phyloP scores from a whole-genome alignment of 805 yeast genomes.

The Priceomyces castillae region DNA sequence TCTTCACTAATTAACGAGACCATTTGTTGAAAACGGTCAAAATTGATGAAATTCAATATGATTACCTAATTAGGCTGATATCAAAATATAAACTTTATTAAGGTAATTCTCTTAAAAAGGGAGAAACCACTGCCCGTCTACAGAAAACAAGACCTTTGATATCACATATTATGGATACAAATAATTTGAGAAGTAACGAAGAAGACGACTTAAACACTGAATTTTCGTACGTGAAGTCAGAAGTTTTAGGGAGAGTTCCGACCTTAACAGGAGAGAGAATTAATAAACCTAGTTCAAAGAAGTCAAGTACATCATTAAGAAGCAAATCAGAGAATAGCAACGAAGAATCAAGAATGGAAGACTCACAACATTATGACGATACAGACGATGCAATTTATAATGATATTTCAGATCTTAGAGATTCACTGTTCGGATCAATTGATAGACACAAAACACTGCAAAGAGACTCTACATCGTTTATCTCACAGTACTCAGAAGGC shows the following conservation, averaged over 20 bases:
- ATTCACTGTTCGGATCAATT: constrained; percentile 2
- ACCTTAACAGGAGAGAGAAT: background rate
- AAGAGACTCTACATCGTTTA: constrained; percentile 1
- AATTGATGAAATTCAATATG: constrained; percentile 7
- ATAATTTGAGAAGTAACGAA: background rate
- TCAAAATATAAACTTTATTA: constrained; percentile 2
- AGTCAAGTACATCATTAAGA: background rate
- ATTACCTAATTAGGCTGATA: constrained; percentile 11
- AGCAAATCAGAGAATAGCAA: background rate
- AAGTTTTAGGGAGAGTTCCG: constrained; percentile 2
- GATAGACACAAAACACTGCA: constrained; percentile 3
- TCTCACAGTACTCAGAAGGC: constrained; percentile 23
- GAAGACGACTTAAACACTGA: constrained; percentile 7
- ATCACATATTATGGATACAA: constrained; percentile 1
- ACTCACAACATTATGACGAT: background rate
- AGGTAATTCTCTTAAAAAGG: constrained; percentile 1
- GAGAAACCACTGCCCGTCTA: background rate
- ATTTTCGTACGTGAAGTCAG: constrained; percentile 12
- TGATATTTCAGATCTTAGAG: background rate
- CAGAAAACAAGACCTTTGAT: background rate
- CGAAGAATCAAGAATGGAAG: background rate
- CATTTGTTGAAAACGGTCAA: background rate
- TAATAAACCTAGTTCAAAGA: no score
- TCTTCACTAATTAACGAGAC: background rate
- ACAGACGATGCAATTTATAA: background rate